phyloP scores from a whole-genome alignment of 2,329 filamentous ascomycete genomes.

The Colletotrichum noveboracense region DNA sequence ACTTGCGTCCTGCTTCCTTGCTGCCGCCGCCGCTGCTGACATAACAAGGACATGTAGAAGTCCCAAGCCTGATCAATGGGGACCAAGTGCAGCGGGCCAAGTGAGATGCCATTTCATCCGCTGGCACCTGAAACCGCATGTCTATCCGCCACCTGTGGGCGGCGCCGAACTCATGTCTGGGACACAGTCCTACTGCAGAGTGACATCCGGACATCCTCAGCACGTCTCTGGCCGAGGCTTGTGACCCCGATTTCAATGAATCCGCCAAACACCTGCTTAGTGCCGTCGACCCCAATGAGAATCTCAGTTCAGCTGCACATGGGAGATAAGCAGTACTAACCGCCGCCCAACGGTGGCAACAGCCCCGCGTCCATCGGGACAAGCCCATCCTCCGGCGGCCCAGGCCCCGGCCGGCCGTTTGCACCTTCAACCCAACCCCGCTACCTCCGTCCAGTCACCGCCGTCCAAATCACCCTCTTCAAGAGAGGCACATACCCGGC shows the following conservation, averaged over 20 bases:
- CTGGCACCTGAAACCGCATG: background rate
- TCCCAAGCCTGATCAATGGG: background rate
- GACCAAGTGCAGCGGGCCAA: background rate
- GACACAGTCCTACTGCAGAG: background rate
- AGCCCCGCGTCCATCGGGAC: background rate
- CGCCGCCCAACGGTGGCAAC: background rate
- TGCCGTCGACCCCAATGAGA: background rate
- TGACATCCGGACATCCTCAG: background rate
- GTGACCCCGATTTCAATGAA: background rate
- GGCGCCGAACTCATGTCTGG: background rate
- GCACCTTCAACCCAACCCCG: background rate
- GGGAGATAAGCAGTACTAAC: background rate
- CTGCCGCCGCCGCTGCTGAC: background rate
- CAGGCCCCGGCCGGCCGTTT: background rate
- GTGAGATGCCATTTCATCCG: background rate
- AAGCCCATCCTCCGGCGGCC: background rate
- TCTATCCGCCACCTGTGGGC: constrained; percentile 1
- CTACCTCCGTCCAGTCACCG: background rate
- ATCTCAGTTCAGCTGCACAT: background rate
- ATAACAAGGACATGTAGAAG: background rate
- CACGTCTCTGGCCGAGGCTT: background rate
- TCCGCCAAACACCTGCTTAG: background rate
- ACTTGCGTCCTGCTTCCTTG: background rate
- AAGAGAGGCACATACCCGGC: background rate
- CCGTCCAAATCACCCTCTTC: background rate